Percentiles rank a stretch among this genome's conserved stretches.
Conservation (phyloP, 495 filamentous ascomycete species). For the Clohesyomyces aquaticus region DNA sequence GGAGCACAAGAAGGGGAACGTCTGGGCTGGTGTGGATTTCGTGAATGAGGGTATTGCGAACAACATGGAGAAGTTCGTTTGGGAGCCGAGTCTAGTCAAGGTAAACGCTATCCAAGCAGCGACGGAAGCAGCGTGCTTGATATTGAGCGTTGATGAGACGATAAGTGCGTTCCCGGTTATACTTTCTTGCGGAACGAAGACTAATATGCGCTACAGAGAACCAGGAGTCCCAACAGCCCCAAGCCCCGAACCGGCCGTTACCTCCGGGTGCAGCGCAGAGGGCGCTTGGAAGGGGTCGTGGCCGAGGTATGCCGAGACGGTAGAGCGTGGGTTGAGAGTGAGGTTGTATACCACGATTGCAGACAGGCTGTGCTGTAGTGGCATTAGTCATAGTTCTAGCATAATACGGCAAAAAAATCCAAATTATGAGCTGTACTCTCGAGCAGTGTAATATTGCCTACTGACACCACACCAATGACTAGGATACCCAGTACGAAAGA, state of each 20-base stretch:
- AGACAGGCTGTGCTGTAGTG: constrained; percentile 12
- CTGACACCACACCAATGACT: too few relatives aligned
- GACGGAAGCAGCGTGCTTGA: constrained; percentile 91
- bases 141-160: constrained; percentile 95
- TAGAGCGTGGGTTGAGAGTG: constrained; percentile 45
- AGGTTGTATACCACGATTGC: constrained; percentile 27
- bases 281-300: constrained; percentile 70
- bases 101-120: constrained; percentile 96
- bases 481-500: too few relatives aligned
- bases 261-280: constrained; percentile 93
- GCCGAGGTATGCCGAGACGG: constrained; percentile 88
- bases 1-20: constrained; percentile 86
- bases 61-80: constrained; percentile 92
- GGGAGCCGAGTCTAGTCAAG: constrained; percentile 96
- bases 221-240: constrained; percentile 82
- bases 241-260: constrained; percentile 74
- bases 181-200: not conserved
- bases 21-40: constrained; percentile 97
- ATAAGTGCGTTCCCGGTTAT: constrained; percentile 62
- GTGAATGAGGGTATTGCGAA: constrained; percentile 85
- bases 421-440: too few relatives aligned
- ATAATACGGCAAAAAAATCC: constrained; percentile 15
- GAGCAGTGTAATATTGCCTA: too few relatives aligned
- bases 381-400: constrained; percentile 1
- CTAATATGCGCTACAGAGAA: constrained; percentile 57